Evolutionary conservation across 1,139 yeast genomes (phyloP).

Genomic region (Groenewaldozyma sp.): DNA sequence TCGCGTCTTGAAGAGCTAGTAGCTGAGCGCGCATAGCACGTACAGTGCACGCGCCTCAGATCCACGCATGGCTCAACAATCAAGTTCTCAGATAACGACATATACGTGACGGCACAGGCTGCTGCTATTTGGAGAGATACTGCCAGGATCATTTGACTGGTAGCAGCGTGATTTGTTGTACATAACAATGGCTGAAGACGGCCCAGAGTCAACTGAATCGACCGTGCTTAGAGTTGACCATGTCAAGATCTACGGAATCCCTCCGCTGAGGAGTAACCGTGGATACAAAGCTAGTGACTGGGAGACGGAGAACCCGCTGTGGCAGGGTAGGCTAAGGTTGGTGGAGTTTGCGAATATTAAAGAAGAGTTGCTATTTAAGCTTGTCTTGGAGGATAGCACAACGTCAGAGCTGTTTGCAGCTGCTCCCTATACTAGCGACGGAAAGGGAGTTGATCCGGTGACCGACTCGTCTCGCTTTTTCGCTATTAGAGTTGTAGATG

Average conservation of each 20-base stretch:
- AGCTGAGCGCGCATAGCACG: no score
- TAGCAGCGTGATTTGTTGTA: no score
- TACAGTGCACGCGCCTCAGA: no score
- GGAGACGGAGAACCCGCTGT: conserved; percentile 31
- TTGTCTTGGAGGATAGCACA: conserved; percentile 24
- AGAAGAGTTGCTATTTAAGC: conserved; percentile 28
- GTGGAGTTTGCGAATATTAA: conserved; percentile 15
- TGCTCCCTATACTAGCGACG: conserved; percentile 26
- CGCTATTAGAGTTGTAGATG: conserved; percentile 28
- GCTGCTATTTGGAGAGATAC: no score
- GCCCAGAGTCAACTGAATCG: no score
- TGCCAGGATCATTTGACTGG: no score
- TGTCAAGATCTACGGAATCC: conserved; percentile 25
- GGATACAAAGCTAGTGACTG: conserved; percentile 29
- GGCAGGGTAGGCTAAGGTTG: conserved; percentile 30
- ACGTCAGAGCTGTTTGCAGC: conserved; percentile 28
- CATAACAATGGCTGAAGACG: no score
- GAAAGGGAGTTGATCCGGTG: conserved; percentile 24
- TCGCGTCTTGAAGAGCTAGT: no score
- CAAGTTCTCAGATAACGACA: background rate
- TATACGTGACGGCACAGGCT: background rate
- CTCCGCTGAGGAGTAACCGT: conserved; percentile 25
- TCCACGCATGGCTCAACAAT: no score
- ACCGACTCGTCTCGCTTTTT: conserved; percentile 28
- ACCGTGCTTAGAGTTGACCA: conserved; percentile 16